Conservation (phyloP, 2,329 filamentous ascomycete species). For the Aspergillus sp. region DNA sequence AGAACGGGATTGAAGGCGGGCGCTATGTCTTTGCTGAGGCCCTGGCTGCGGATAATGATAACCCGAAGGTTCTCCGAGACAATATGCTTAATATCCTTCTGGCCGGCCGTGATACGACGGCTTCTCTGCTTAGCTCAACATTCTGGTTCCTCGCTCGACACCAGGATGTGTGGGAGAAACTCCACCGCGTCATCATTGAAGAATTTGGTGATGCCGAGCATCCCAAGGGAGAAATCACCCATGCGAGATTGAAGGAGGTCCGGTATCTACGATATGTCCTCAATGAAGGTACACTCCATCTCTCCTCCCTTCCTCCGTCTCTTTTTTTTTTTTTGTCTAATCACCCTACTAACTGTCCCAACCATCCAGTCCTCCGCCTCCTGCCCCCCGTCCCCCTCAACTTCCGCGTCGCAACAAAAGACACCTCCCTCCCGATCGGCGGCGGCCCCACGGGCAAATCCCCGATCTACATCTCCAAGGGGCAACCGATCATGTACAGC, state of each 20-base stretch:
- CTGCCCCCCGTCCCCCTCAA: constrained; percentile 54
- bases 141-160: constrained; percentile 54
- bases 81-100: constrained; percentile 57
- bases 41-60: constrained; percentile 50
- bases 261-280: constrained; percentile 43
- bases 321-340: neutral
- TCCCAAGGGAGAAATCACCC: constrained; percentile 46
- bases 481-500: constrained; percentile 68
- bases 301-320: too few species aligned
- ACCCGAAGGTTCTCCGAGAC: constrained; percentile 52
- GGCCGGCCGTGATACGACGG: constrained; percentile 56
- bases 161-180: constrained; percentile 39
- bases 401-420: constrained; percentile 44
- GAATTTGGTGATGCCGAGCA: constrained; percentile 48
- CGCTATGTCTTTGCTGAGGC: constrained; percentile 57
- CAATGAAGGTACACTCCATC: neutral
- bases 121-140: constrained; percentile 32
- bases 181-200: constrained; percentile 41
- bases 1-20: constrained; percentile 24
- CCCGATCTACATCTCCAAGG: constrained; percentile 69
- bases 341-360: constrained; percentile 13
- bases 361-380: constrained; percentile 45
- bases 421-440: constrained; percentile 52
- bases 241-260: constrained; percentile 47
- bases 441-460: constrained; percentile 64